Base-by-base conservation (phyloP, 148 eudicot genomes). In the Gaultheria prostrata region DNA sequence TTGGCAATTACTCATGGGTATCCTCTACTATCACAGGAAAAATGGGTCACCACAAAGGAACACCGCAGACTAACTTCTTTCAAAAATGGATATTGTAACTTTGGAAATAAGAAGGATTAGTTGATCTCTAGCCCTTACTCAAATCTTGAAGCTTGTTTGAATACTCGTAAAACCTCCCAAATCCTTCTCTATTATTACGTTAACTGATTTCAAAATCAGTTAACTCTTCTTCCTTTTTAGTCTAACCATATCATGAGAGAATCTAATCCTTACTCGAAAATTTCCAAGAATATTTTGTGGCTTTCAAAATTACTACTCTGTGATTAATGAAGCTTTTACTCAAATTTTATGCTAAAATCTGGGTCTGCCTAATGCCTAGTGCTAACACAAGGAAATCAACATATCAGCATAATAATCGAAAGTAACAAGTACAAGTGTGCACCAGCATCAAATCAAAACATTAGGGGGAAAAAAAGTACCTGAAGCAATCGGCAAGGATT, bases 401-500 rank as follows among this genome's bases (percentile, higher is more conserved):
- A 39, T 39, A 39, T 39, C 43, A 39, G 53, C 11, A 45, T 4
- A 24, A 15, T 69, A 67, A 69, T n/a, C 76, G 43, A 46, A 65
- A 63, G 7, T 43, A 53, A 39, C 6, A n/a, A 70, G 78, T 39
- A 57, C 11, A 83, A 8, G 46, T 35, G 15, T 10, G 13, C n/a
- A 20, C 1, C 26, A 46, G 8, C 30, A 45, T 7, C 1, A 3
- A 53, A 72, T 13, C 3, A 0, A 39, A 75, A 46, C 5, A 49
- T 12, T 30, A 54, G 24, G 14, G 11, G 50, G 10, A 8, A 48
- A 48, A 51, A 18, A 13, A 67, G 81, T 86, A 95, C 98, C 98
- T 45, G 92, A 76, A 81, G 98, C 94, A 61, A 95, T 95, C 0
- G 98, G 98, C 63, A 95, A 87, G n/a, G 90, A 87, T 82, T 89